phyloP scores from a whole-genome alignment of 164 flowering plant genomes.

The Sedum album region DNA sequence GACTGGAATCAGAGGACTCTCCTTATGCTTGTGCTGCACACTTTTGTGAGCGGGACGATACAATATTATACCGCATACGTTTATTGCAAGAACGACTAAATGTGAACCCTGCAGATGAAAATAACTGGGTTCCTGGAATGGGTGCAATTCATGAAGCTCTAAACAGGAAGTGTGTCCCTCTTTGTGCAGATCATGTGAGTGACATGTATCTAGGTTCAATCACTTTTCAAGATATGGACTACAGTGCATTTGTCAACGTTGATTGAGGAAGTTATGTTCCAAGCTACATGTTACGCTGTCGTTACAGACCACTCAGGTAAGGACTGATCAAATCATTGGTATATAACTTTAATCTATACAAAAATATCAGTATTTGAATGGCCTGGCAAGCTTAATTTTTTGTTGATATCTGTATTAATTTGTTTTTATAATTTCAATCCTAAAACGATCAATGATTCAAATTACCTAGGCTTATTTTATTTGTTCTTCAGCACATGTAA shows the following conservation, averaged over 20 bases:
- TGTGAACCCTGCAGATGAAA: constrained; percentile 37
- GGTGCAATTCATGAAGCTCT: constrained; percentile 63
- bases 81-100: constrained; percentile 52
- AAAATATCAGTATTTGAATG: neutral
- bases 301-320: neutral
- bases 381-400: neutral
- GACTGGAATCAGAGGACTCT: constrained; percentile 67
- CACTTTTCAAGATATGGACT: constrained; percentile 78
- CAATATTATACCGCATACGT: constrained; percentile 48
- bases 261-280: constrained; percentile 9
- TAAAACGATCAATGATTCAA: too few relatives aligned
- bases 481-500: too few relatives aligned
- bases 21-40: constrained; percentile 52
- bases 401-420: neutral
- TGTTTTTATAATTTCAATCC: neutral
- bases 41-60: constrained; percentile 59
- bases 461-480: too few relatives aligned
- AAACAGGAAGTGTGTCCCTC: constrained; percentile 56
- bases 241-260: constrained; percentile 43
- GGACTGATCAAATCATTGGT: neutral
- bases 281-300: neutral
- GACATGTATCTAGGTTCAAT: constrained; percentile 57
- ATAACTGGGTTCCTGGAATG: constrained; percentile 62
- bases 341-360: neutral
- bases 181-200: constrained; percentile 59